Evolutionary conservation across 2,329 filamentous ascomycete species (phyloP), one percentile per base, ranked within the genome.

Genomic region (Neonectria hederae): DNA sequence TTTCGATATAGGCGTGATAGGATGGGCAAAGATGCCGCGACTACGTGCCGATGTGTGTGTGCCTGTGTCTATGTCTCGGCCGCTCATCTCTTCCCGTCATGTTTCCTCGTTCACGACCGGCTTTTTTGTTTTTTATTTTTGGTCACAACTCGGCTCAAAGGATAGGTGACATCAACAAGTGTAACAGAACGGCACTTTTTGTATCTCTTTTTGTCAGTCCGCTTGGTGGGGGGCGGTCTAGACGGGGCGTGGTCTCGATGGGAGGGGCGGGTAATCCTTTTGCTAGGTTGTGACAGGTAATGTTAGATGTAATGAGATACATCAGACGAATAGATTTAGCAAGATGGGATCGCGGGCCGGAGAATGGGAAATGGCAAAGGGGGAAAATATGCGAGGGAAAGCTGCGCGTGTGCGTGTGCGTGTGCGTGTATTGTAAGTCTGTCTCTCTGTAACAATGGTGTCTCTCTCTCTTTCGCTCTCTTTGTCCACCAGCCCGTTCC

Each of bases 251-350:
- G 22, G 22, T 24, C 49, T 17, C 42, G 58, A 55, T 52, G 51
- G 51, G 59, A 62, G 59, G 52, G 52, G 59, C 52, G 45, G 52
- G 52, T 54, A 60, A 38, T 54, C 42, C 40, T 48, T 48, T 35
- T 54, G 49, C 32, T 30, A 26, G 49, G 22, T 54, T 30, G 3
- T 28, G 28, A 51, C 38, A 9, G 38, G n/a, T 43, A 52, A 48
- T 30, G 3, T 28, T n/a, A 51, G 17, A 9, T 17, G n/a, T 43
- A 52, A 48, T 40, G 40, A 48, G 57, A 48, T 48, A 32, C 46
- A 51, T 21, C 26, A 28, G n/a, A 51, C 17, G 17, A 30, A 30
- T 51, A 30, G n/a, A 60, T 54, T 49, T 42, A 30, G 38, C 56
- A 22, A 45, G 32, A 22, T 35, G 24, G 43, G 40, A 61, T 51